Evolutionary conservation across 2,329 filamentous ascomycete species (phyloP).

Genomic region (Ophiocordyceps camponoti-leonardi): DNA sequence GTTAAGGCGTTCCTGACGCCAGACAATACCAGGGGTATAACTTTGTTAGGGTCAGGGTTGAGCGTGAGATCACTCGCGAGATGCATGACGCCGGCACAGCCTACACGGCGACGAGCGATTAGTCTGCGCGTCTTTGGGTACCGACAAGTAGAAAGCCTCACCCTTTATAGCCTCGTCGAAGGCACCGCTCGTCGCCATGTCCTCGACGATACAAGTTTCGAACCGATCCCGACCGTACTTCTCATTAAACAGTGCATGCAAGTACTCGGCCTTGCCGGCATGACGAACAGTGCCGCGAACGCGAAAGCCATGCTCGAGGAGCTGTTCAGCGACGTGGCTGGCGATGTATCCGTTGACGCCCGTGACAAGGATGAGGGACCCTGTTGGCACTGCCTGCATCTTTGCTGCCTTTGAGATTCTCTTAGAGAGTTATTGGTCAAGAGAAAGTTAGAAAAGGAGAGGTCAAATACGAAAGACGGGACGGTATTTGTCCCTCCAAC

Average conservation of each 20-base stretch:
- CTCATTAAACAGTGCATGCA: conserved; percentile 9
- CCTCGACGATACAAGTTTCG: conserved; percentile 12
- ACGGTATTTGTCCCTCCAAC: no score
- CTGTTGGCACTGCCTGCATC: neutral
- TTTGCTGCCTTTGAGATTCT: neutral
- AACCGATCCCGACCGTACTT: conserved; percentile 13
- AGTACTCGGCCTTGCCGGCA: conserved; percentile 8
- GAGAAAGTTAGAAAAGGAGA: no score
- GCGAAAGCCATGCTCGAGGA: conserved; percentile 18
- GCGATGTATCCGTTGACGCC: conserved; percentile 22
- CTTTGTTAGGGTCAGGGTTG: conserved; percentile 14
- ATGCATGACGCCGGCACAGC: neutral
- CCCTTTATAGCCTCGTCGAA: conserved; percentile 9
- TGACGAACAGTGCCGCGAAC: conserved; percentile 19
- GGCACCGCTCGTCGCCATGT: conserved; percentile 10
- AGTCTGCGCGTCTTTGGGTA: neutral
- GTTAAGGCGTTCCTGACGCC: conserved; percentile 12
- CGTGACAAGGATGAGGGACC: conserved; percentile 19
- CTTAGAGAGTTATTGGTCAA: no score
- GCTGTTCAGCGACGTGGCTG: conserved; percentile 18
- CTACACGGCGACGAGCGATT: neutral
- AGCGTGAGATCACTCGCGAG: conserved; percentile 14
- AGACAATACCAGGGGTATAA: conserved; percentile 14
- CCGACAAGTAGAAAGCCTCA: no score
- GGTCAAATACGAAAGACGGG: no score